Base-by-base conservation (phyloP, 2,329 filamentous ascomycete species). In the Bipolaris victoriae region DNA sequence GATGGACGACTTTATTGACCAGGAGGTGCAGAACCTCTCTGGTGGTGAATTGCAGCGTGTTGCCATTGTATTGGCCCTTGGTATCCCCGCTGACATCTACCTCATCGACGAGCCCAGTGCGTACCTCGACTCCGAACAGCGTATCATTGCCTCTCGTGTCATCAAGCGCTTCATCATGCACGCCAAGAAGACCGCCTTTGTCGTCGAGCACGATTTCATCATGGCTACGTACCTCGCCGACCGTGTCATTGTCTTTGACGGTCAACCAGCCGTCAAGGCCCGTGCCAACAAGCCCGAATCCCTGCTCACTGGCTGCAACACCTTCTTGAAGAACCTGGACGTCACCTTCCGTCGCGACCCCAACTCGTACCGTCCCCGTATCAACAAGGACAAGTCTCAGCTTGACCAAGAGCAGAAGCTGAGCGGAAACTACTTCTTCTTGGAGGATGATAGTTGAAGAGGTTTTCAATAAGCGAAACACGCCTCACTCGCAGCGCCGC, bases 111-210 rank as follows among this genome's bases (percentile, higher is more conserved):
- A 99, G 82, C 95, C 95, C 45, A 73, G 69, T 58, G 73, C 73
- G 62, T 99, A 99, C 80, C 90, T 99, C 57, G 95, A 99, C 78
- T 98, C 95, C 48, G 95, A 99, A 82, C 95, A 99, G 82, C 94
- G 95, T 90, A 97, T 99, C 75, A 89, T 99, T 70, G 94, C 93
- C 61, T 90, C 94, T 44, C 90, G 93, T 75, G 96, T 99, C 76
- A 99, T 99, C 83, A 99, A 99, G 85, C 90, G 95, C 67, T 99
- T 96, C 85, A 99, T 99, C 80, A 99, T 99, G 95, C 94, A 99
- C 83, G 89, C 92, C 71, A 98, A 98, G 88, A 98, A 98, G 87
- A 99, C 95, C 0, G 95, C 95, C 49, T 99, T 99, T 78, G 88
- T 99, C 68, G 94, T 99, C 77, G 95, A 99, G 88, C 95, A 99